Evolutionary conservation across 1,284 basidiomycete genomes (phyloP).

Genomic region (Trametes hirsuta): DNA sequence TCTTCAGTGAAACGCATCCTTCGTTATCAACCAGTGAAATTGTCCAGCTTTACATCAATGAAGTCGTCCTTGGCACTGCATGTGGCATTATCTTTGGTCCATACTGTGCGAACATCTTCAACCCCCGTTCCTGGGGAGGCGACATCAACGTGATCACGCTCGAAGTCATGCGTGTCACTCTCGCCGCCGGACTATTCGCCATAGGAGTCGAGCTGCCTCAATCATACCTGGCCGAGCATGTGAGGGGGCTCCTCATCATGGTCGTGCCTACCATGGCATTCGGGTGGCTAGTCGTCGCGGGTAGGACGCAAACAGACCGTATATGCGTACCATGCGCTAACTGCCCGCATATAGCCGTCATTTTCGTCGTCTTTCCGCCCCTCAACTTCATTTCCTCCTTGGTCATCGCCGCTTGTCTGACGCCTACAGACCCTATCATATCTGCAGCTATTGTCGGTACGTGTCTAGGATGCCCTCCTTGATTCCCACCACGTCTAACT

Average conservation of each 20-base stretch:
- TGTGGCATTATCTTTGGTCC: conserved; percentile 81
- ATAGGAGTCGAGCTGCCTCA: conserved; percentile 76
- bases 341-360: conserved; percentile 25
- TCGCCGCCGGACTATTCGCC: conserved; percentile 71
- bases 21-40: neutral
- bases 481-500: neutral
- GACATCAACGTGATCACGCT: conserved; percentile 67
- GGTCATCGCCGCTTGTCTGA: conserved; percentile 87
- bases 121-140: conserved; percentile 77
- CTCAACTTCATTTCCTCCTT: conserved; percentile 77
- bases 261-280: conserved; percentile 81
- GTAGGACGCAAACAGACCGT: conserved; percentile 38
- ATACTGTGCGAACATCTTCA: conserved; percentile 73
- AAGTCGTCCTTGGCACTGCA: conserved; percentile 88
- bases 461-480: conserved; percentile 1
- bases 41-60: conserved; percentile 82
- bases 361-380: conserved; percentile 70
- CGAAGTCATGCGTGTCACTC: conserved; percentile 76
- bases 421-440: conserved; percentile 91
- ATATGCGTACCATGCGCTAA: neutral
- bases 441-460: conserved; percentile 63
- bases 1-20: neutral
- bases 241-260: conserved; percentile 61
- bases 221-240: conserved; percentile 66
- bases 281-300: conserved; percentile 71